Conservation (phyloP, 2,329 filamentous ascomycete species). For the Penicillium sp. region DNA sequence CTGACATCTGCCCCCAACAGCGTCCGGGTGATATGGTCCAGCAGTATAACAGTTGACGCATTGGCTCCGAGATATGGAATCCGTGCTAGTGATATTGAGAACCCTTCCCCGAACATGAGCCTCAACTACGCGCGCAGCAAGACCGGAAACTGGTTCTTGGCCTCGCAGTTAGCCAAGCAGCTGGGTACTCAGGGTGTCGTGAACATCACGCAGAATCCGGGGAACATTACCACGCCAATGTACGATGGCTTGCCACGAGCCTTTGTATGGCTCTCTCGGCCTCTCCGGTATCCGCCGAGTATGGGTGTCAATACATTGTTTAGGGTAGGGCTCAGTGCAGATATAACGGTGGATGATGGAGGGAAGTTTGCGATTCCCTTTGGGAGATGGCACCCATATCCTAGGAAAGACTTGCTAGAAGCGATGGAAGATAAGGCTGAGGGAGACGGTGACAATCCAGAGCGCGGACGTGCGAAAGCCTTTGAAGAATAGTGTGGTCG, state of each 20-base stretch:
- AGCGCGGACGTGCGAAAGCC: not conserved
- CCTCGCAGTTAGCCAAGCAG: not conserved
- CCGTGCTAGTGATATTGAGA: too few species aligned
- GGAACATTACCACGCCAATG: constrained; percentile 1
- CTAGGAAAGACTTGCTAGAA: not conserved
- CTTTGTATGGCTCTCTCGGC: constrained; percentile 1
- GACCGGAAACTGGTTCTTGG: constrained; percentile 4
- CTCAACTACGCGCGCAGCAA: constrained; percentile 5
- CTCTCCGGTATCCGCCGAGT: not conserved
- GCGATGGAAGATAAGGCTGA: constrained; percentile 5
- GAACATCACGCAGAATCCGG: constrained; percentile 6
- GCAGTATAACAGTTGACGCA: not conserved
- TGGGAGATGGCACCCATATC: constrained; percentile 1
- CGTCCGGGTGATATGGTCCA: not conserved
- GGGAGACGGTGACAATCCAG: not conserved
- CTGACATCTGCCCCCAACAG: not conserved
- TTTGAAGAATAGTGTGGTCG: not conserved
- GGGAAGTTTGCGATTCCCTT: constrained; percentile 2
- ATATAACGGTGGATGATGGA: not conserved
- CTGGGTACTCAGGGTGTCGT: not conserved
- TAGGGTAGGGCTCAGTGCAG: not conserved
- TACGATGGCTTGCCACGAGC: constrained; percentile 1
- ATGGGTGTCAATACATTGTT: not conserved
- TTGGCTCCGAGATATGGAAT: not conserved
- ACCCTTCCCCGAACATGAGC: not conserved